Evolutionary conservation across 2,329 filamentous ascomycete species (phyloP).

Genomic region (Nemania sp.): DNA sequence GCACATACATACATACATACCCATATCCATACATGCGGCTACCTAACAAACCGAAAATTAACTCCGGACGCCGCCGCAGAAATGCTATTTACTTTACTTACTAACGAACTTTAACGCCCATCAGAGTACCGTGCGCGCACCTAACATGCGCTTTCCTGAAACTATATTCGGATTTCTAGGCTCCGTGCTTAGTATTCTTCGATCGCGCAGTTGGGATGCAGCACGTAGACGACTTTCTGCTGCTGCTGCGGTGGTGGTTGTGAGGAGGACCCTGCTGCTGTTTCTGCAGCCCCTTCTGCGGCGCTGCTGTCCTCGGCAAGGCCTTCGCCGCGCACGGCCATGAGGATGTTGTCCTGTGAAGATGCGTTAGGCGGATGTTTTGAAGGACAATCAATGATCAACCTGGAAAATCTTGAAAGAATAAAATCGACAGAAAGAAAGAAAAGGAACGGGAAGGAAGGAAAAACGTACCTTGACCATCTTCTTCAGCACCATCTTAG

Average conservation of each 20-base stretch:
- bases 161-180: too few species aligned
- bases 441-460: conserved; percentile 4
- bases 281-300: conserved; percentile 32
- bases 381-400: too few species aligned
- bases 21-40: background rate
- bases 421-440: background rate
- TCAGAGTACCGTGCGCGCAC: too few species aligned
- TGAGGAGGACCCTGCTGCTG: conserved; percentile 48
- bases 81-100: conserved; percentile 9
- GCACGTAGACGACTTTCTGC: conserved; percentile 72
- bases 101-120: too few species aligned
- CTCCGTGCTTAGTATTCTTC: conserved; percentile 53
- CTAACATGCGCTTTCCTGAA: too few species aligned
- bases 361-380: conserved; percentile 40
- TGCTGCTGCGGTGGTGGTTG: too few species aligned
- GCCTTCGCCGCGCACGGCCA: conserved; percentile 71
- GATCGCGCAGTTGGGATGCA: conserved; percentile 92
- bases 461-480: conserved; percentile 81
- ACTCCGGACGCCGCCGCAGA: conserved; percentile 19
- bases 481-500: conserved; percentile 79
- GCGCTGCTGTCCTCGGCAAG: conserved; percentile 49
- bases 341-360: conserved; percentile 78
- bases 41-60: conserved; percentile 3
- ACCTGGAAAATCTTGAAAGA: background rate
- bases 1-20: background rate